phyloP scores from a whole-genome alignment of 495 filamentous ascomycete species.

The Penicillium robsamsonii region DNA sequence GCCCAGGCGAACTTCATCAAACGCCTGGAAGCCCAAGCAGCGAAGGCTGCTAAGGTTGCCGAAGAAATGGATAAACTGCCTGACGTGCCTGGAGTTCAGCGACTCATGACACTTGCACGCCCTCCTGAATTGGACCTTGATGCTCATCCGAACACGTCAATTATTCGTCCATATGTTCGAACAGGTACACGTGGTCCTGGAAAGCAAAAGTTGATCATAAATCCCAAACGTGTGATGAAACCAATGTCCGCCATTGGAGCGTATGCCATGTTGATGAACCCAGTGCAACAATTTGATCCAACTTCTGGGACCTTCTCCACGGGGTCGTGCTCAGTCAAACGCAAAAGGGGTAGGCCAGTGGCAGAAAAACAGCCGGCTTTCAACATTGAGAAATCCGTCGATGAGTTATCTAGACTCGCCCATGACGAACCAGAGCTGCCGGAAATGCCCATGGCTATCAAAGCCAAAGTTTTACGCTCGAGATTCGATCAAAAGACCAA shows the following conservation, averaged over 20 bases:
- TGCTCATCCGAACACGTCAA: conserved; percentile 24
- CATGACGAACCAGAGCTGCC: not conserved
- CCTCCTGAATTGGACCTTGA: conserved; percentile 14
- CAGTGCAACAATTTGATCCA: conserved; percentile 41
- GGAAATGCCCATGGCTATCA: not conserved
- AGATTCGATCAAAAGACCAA: conserved; percentile 28
- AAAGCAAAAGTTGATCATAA: not conserved
- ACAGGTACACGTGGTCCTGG: not conserved
- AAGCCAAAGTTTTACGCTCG: not conserved
- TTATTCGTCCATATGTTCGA: conserved; percentile 21
- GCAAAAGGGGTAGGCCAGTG: not conserved
- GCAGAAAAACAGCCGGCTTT: conserved; percentile 1
- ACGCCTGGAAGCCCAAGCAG: conserved; percentile 17
- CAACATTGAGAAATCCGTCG: conserved; percentile 25
- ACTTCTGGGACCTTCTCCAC: conserved; percentile 48
- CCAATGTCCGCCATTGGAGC: conserved; percentile 30
- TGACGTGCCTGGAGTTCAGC: conserved; percentile 19
- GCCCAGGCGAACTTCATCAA: conserved; percentile 32
- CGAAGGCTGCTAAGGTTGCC: conserved; percentile 11
- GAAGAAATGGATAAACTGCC: conserved; percentile 1
- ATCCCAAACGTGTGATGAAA: conserved; percentile 7
- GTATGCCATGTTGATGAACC: conserved; percentile 48
- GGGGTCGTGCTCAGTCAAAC: conserved; percentile 18
- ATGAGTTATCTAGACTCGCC: conserved; percentile 27
- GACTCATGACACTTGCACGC: conserved; percentile 36